Evolutionary conservation across 495 filamentous ascomycete species (phyloP).

Genomic region (Penicillium diatomitis): DNA sequence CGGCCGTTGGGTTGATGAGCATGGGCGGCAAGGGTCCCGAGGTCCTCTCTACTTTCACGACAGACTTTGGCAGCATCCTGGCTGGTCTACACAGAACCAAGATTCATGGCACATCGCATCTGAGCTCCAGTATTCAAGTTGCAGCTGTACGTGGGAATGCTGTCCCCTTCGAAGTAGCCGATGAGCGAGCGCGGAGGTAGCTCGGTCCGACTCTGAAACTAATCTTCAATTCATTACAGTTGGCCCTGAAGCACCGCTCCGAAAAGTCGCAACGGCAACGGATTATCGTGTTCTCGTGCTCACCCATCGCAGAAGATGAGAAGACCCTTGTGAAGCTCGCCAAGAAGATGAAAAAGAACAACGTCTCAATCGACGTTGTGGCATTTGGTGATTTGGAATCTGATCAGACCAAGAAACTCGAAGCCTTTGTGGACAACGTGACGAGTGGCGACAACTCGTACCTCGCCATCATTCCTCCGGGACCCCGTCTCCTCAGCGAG

Average conservation of each 20-base stretch:
- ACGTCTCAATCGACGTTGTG: slow-evolving; percentile 84
- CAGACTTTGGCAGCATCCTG: slow-evolving; percentile 89
- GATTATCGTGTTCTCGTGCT: slow-evolving; percentile 93
- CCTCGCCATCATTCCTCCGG: slow-evolving; percentile 83
- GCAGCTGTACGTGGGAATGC: slow-evolving; percentile 59
- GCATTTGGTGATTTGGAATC: slow-evolving; percentile 88
- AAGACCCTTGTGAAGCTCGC: slow-evolving; percentile 81
- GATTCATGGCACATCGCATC: slow-evolving; percentile 76
- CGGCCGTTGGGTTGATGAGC: slow-evolving; percentile 94
- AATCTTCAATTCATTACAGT: slow-evolving; percentile 36
- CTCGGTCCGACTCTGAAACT: neutral
- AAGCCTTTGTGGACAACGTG: slow-evolving; percentile 85
- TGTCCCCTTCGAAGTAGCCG: neutral
- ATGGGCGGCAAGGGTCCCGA: slow-evolving; percentile 97
- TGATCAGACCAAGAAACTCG: slow-evolving; percentile 83
- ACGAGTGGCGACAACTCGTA: slow-evolving; percentile 84
- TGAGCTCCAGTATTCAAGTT: slow-evolving; percentile 89
- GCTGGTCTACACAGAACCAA: slow-evolving; percentile 91
- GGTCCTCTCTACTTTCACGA: slow-evolving; percentile 89
- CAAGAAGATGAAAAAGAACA: slow-evolving; percentile 97
- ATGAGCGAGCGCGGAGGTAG: neutral
- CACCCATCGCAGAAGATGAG: slow-evolving; percentile 79
- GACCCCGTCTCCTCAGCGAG: slow-evolving; percentile 83
- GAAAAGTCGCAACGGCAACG: slow-evolving; percentile 93
- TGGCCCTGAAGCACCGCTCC: slow-evolving; percentile 96